These are phyloP conservation scores for Diaporthe nobilis DNA, from an alignment of 2,329 filamentous ascomycete species.

Conservation along the genomic window DNA sequence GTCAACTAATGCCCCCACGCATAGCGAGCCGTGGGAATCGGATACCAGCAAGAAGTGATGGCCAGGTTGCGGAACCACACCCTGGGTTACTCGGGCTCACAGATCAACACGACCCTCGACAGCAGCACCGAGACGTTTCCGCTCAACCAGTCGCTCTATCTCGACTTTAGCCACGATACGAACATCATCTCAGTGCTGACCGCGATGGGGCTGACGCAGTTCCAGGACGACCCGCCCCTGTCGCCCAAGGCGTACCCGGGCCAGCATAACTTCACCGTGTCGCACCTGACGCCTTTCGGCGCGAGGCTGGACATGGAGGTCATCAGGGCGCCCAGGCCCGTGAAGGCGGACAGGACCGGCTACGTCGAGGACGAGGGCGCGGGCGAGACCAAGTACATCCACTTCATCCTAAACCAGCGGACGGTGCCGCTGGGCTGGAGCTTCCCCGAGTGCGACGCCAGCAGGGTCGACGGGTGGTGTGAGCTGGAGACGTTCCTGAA, in stretches of 20 bases:
- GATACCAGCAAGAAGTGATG: slow-evolving; percentile 80
- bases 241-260: slow-evolving; percentile 69
- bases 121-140: slow-evolving; percentile 79
- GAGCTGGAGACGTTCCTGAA: slow-evolving; percentile 78
- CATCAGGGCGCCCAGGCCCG: slow-evolving; percentile 76
- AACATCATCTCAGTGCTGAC: slow-evolving; percentile 79
- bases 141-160: slow-evolving; percentile 79
- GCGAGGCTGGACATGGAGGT: slow-evolving; percentile 82
- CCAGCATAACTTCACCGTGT: slow-evolving; percentile 74
- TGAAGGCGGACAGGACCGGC: slow-evolving; percentile 67
- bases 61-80: slow-evolving; percentile 79
- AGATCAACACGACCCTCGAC: slow-evolving; percentile 80
- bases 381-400: slow-evolving; percentile 75
- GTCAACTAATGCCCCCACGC: slow-evolving; percentile 11
- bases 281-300: slow-evolving; percentile 79
- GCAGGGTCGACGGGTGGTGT: slow-evolving; percentile 82
- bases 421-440: slow-evolving; percentile 78
- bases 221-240: slow-evolving; percentile 66
- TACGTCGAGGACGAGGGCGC: slow-evolving; percentile 58
- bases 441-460: slow-evolving; percentile 73
- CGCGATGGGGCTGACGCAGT: slow-evolving; percentile 81
- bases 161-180: slow-evolving; percentile 85
- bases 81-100: slow-evolving; percentile 68
- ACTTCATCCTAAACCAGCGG: slow-evolving; percentile 81
- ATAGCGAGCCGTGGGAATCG: slow-evolving; percentile 79